A percentile compares a stretch with the other conserved stretches of the same genome.
Conservation (phyloP, 352 stramenopile species). For the Plasmopara muralis region DNA sequence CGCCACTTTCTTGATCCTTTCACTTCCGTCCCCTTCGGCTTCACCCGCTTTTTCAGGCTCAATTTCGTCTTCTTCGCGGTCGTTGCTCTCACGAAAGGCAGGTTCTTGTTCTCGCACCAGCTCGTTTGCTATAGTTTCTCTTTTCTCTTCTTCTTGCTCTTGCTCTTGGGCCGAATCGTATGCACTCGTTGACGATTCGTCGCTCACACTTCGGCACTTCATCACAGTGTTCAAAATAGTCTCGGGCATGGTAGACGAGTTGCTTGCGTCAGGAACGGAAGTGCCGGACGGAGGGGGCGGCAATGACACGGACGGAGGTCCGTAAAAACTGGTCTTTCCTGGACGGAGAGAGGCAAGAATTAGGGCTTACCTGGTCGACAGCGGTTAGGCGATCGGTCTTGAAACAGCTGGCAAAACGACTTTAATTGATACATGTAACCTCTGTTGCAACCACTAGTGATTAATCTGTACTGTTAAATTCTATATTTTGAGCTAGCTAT, state of each 20-base stretch:
- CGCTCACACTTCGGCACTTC: slow-evolving; percentile 11
- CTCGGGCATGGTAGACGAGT: not conserved
- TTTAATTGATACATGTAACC: not conserved
- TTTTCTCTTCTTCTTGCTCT: slow-evolving; percentile 6
- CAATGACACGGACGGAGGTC: slow-evolving; percentile 13
- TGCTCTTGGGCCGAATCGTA: slow-evolving; percentile 12
- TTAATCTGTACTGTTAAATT: no score
- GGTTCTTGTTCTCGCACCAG: slow-evolving; percentile 6
- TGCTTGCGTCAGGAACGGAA: slow-evolving; percentile 2
- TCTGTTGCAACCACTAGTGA: no score
- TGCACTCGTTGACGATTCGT: slow-evolving; percentile 12
- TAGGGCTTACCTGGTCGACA: slow-evolving; percentile 6
- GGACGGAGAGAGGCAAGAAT: slow-evolving; percentile 14
- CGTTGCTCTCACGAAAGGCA: slow-evolving; percentile 3
- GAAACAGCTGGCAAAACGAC: slow-evolving; percentile 3
- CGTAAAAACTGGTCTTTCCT: slow-evolving; percentile 12
- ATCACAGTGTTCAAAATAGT: slow-evolving; percentile 9
- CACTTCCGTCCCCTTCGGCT: slow-evolving; percentile 16
- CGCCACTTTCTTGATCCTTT: slow-evolving; percentile 16
- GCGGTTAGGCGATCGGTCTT: slow-evolving; percentile 1
- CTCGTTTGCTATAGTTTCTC: not conserved
- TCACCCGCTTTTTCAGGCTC: slow-evolving; percentile 15
- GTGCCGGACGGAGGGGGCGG: slow-evolving; percentile 3
- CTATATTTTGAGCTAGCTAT: no score
- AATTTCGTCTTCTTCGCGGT: slow-evolving; percentile 10